Evolutionary conservation across 108 stramenopile species (phyloP), one percentile per base, ranked within the genome.

Genomic region (Cyclotella sp.): DNA sequence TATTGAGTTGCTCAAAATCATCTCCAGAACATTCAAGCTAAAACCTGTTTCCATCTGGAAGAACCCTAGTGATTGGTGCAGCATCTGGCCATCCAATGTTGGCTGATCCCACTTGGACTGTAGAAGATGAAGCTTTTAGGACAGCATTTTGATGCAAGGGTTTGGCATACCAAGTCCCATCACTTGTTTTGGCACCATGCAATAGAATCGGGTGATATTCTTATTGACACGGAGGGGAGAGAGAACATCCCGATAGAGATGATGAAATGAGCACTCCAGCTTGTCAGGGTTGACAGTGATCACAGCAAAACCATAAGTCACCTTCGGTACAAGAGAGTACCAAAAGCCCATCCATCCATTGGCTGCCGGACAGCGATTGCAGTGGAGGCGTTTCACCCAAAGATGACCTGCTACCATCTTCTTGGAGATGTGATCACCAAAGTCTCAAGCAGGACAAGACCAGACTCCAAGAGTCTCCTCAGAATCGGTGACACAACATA

Each of bases 1-100:
- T 19, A 12, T 29, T 29, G 30, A 29, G 28, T 7, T 29, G 24
- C 8, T 59, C 58, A 59, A 16, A 59, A 29, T 59, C 58, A 9
- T 6, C 28, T 28, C 27, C 7, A 59, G 11, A 9, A 59, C 58
- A 59, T 59, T 59, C 8, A 8, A 8, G 28, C 58, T 29, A 9
- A 59, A 15, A 29, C 58, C 58, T 15, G 58, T 59, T 29, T 59
- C 58, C 58, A 59, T 59, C 27, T 59, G 58, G 16, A 59, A 59
- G 27, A 59, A 8, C 58, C 30, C 58, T 15, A 59, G 28, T 7
- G 58, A 59, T 15, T 59, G 58, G 24, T 16, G 58, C 3, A 59
- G 58, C 58, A 59, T 59, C 16, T 59, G 58, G 22, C 58, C 58
- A 15, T 26, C 27, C 24, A 29, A 26, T 3, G 58, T 59, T 8